Conservation (phyloP, 2,329 filamentous ascomycete species). For the Chalaropsis ovoidea region DNA sequence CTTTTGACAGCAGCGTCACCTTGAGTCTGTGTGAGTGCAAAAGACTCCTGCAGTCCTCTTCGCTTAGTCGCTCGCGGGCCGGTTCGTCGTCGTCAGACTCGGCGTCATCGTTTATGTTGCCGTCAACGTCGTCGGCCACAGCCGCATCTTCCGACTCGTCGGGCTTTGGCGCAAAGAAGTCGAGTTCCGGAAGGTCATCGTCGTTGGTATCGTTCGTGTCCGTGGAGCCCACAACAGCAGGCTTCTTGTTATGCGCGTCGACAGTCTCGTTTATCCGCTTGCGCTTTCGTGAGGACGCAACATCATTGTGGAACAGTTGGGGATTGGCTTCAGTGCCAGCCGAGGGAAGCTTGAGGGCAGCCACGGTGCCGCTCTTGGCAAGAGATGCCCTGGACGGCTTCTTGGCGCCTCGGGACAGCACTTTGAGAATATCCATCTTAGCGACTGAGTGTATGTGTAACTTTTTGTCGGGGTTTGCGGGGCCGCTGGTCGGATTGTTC, state of each 20-base stretch:
- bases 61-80: slow-evolving; percentile 37
- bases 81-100: slow-evolving; percentile 29
- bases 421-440: slow-evolving; percentile 60
- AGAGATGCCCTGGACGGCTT: slow-evolving; percentile 36
- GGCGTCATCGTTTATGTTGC: slow-evolving; percentile 28
- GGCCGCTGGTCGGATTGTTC: background rate
- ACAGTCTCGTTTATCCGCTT: slow-evolving; percentile 39
- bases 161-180: slow-evolving; percentile 49
- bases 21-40: slow-evolving; percentile 76
- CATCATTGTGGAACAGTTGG: slow-evolving; percentile 56
- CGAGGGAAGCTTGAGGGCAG: slow-evolving; percentile 47
- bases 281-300: slow-evolving; percentile 34
- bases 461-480: background rate
- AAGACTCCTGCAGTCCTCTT: slow-evolving; percentile 63
- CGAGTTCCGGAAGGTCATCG: slow-evolving; percentile 39
- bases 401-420: slow-evolving; percentile 61
- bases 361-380: slow-evolving; percentile 30
- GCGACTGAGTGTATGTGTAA: background rate
- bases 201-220: slow-evolving; percentile 17
- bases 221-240: background rate
- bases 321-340: slow-evolving; percentile 55
- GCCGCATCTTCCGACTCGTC: slow-evolving; percentile 27
- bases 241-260: slow-evolving; percentile 29
- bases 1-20: slow-evolving; percentile 58
- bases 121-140: slow-evolving; percentile 26